Conservation (phyloP, 2,329 filamentous ascomycete species). For the Fusarium compactum region DNA sequence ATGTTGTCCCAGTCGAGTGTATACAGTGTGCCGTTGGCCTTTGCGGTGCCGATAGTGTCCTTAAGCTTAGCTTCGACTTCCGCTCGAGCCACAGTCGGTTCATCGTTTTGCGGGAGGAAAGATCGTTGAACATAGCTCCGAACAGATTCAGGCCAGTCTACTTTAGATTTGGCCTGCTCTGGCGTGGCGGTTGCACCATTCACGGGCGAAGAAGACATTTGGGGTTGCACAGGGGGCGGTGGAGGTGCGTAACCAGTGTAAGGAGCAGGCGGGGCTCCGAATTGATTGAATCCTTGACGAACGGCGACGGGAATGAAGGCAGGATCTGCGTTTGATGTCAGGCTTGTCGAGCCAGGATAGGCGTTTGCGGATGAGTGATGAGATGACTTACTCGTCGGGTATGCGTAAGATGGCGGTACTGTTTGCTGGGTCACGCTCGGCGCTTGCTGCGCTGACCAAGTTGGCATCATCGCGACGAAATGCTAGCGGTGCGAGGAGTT, state of each 20-base stretch:
- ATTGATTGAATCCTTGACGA: constrained; percentile 69
- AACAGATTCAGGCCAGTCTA: constrained; percentile 85
- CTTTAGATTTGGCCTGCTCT: constrained; percentile 67
- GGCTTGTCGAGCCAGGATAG: constrained; percentile 7
- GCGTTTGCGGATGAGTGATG: not conserved
- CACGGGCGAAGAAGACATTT: constrained; percentile 44
- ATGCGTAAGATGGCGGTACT: constrained; percentile 53
- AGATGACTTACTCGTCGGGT: constrained; percentile 54
- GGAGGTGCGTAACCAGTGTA: constrained; percentile 50
- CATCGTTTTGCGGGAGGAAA: constrained; percentile 79
- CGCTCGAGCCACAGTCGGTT: constrained; percentile 69
- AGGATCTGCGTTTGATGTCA: constrained; percentile 56
- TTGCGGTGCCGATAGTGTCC: constrained; percentile 84
- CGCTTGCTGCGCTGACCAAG: constrained; percentile 55
- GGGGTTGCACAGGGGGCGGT: constrained; percentile 45
- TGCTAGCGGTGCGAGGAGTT: constrained; percentile 41
- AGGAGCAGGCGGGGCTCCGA: constrained; percentile 53
- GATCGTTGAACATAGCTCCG: constrained; percentile 90
- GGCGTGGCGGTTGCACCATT: constrained; percentile 48
- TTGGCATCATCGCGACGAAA: constrained; percentile 52
- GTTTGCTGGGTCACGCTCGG: constrained; percentile 57
- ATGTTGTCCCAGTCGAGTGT: constrained; percentile 84
- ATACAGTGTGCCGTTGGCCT: constrained; percentile 77
- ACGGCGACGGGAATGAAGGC: constrained; percentile 73
- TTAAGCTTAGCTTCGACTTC: constrained; percentile 91